phyloP scores from a whole-genome alignment of 129 eudicot species.

The Lonicera japonica region DNA sequence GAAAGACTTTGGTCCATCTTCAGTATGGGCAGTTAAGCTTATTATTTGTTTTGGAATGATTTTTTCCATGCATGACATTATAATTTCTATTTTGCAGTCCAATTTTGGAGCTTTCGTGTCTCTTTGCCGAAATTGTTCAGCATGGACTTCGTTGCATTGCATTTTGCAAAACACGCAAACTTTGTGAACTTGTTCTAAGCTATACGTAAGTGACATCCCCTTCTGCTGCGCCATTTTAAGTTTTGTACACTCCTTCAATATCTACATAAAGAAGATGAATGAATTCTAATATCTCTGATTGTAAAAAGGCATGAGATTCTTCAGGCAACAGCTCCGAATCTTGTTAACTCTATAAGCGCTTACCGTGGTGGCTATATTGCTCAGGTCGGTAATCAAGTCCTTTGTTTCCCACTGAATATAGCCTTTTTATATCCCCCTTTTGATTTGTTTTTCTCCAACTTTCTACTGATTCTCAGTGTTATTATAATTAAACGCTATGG shows the following conservation, averaged over 20 bases:
- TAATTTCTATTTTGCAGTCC: conserved; percentile 55
- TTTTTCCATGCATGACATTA: conserved; percentile 5
- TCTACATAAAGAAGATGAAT: conserved; percentile 10
- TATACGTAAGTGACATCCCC: conserved; percentile 62
- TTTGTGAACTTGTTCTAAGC: conserved; percentile 84
- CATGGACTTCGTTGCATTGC: conserved; percentile 97
- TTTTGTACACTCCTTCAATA: conserved; percentile 8
- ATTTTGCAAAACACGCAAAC: conserved; percentile 96
- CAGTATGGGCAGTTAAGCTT: not conserved
- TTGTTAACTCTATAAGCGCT: conserved; percentile 55
- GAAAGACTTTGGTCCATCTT: too few species aligned
- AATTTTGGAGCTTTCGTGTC: conserved; percentile 66
- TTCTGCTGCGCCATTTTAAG: conserved; percentile 1
- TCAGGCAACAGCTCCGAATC: conserved; percentile 66
- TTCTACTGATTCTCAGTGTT: not conserved
- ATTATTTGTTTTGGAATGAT: not conserved
- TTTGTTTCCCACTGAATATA: conserved; percentile 2
- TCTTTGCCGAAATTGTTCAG: conserved; percentile 88
- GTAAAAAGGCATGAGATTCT: conserved; percentile 76
- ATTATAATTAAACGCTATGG: not conserved
- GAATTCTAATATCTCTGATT: conserved; percentile 9
- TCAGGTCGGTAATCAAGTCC: conserved; percentile 42
- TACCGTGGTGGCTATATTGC: conserved; percentile 91
- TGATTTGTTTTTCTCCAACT: not conserved
- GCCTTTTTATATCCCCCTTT: not conserved